Conservation (phyloP, 371 early-diverging fungal species). For the Syncephalastrum sp. region DNA sequence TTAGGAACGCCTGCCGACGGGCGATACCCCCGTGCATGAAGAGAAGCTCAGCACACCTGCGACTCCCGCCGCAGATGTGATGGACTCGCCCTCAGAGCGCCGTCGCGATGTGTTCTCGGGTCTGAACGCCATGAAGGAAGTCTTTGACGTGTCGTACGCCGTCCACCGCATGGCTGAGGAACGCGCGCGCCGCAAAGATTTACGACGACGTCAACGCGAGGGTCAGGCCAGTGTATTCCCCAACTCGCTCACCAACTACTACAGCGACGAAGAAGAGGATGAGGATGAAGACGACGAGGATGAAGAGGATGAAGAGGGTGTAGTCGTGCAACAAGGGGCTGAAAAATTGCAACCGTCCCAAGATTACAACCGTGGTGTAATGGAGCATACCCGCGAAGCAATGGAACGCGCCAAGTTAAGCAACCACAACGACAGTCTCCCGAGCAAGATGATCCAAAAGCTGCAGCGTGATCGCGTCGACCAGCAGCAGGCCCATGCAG, state of each 20-base stretch:
- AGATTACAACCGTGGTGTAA: no score
- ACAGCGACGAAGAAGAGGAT: constrained; percentile 18
- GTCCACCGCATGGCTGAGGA: constrained; percentile 57
- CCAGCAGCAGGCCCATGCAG: constrained; percentile 4
- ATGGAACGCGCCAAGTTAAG: background rate
- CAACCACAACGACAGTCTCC: constrained; percentile 1
- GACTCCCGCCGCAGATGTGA: constrained; percentile 15
- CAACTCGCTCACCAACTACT: constrained; percentile 2
- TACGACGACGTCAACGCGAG: constrained; percentile 12
- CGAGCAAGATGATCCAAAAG: constrained; percentile 11
- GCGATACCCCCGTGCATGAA: constrained; percentile 57
- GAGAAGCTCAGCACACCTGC: constrained; percentile 86
- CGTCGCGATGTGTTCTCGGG: constrained; percentile 24
- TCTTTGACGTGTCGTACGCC: constrained; percentile 51
- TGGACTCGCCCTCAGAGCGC: constrained; percentile 10
- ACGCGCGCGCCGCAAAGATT: constrained; percentile 25
- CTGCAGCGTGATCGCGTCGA: constrained; percentile 11
- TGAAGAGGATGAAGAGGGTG: constrained; percentile 11
- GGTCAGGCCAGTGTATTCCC: background rate
- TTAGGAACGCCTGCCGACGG: no score
- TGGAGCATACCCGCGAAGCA: no score
- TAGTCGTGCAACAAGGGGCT: no score
- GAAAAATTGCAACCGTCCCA: no score
- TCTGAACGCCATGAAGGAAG: constrained; percentile 45
- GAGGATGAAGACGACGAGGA: constrained; percentile 26